A percentile compares a stretch with the other conserved stretches of the same genome.
phyloP scores from a whole-genome alignment of 192 early-diverging fungal species.

The Cetraspora pellucida region DNA sequence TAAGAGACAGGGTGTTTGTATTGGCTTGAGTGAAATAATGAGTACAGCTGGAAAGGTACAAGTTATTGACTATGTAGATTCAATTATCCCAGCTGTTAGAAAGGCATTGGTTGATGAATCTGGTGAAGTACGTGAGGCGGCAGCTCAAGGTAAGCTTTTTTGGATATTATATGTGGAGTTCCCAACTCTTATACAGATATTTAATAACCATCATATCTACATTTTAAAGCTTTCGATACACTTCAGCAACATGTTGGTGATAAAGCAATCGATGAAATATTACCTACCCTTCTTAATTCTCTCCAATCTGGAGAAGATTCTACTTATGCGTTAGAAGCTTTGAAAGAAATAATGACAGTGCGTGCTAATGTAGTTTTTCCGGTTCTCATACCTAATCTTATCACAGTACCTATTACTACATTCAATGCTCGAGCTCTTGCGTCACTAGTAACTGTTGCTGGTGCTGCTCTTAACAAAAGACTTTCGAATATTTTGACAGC shows the following conservation, averaged over 20 bases:
- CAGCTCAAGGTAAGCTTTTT: conserved; percentile 65
- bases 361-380: conserved; percentile 98
- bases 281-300: conserved; percentile 85
- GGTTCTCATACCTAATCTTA: conserved; percentile 93
- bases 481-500: conserved; percentile 79
- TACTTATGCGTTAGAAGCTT: conserved; percentile 84
- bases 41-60: conserved; percentile 76
- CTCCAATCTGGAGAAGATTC: conserved; percentile 66
- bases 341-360: conserved; percentile 97
- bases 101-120: conserved; percentile 86
- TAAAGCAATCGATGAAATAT: conserved; percentile 90
- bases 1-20: conserved; percentile 89
- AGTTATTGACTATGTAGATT: conserved; percentile 81
- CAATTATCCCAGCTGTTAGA: conserved; percentile 81
- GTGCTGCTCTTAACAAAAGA: conserved; percentile 78
- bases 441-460: conserved; percentile 89
- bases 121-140: conserved; percentile 87
- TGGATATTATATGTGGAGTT: background rate
- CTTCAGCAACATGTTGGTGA: conserved; percentile 89
- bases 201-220: too few species aligned
- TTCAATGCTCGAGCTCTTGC: conserved; percentile 92
- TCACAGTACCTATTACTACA: conserved; percentile 81
- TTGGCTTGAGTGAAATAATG: conserved; percentile 94
- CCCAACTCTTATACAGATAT: too few species aligned
- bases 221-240: conserved; percentile 79